Evolutionary conservation across 176 grass and related monocot species (phyloP), one percentile per base, ranked within the genome.

Genomic region (Dactylis glomerata): DNA sequence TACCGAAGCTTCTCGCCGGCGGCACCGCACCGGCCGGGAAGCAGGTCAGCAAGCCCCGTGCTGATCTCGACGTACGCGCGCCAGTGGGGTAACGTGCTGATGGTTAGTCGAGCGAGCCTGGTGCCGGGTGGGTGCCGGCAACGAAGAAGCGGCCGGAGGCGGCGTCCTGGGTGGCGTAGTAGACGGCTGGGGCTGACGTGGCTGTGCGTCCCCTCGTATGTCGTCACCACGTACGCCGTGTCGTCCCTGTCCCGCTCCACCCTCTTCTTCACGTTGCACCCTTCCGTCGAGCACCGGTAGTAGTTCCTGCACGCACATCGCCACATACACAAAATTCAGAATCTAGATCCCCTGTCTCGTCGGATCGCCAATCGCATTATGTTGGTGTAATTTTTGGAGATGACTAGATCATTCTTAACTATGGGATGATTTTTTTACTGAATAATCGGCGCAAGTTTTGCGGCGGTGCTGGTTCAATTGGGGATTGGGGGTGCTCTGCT

Each of bases 161-260:
- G 83, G 86, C 87, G 85, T 98, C 96, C 79, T 98, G 91, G 62
- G 62, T 95, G 50, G 96, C 85, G 89, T 98, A 98, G 86, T 96
- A 98, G 22, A 95, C 86, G 23, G 91, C 93, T 87, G 13, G 96
- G 96, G 82, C 93, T 94, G 28, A 91, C 91, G 77, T 98, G 96
- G 84, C 84, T 98, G 85, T 95, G 96, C 80, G 62, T 83, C 34
- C 96, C 96, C 31, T 98, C 96, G 81, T 98, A 98, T 55, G 91
- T 98, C 10, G 93, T 98, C 66, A 98, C 92, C 87, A 98, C 96
- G 57, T 91, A 98, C 80, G 83, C 93, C 20, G 83, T 91, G 56
- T 98, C 93, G 71, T 95, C 93, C 54, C 77, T 90, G 72, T 98
- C 96, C 78, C 91, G 89, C 81, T 98, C 93, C 89, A 98, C 96